Percentiles rank a stretch among this genome's conserved stretches.
These are phyloP conservation scores for Zanthoxylum bungeanum DNA, from an alignment of 345 rosid species.

Conservation along the genomic window DNA sequence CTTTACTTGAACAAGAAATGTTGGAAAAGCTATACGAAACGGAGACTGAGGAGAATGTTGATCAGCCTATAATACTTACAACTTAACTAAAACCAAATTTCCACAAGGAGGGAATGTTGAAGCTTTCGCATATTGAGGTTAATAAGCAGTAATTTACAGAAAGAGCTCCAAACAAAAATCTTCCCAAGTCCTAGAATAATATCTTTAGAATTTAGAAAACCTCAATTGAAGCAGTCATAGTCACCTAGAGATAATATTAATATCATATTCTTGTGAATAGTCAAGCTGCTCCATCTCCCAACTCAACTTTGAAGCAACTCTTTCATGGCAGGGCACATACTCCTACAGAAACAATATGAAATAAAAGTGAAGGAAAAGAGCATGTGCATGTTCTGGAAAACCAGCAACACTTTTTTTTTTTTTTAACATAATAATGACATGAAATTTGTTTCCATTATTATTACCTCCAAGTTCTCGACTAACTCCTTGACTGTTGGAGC, in stretches of 20 bases:
- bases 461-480: slow-evolving; percentile 90
- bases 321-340: slow-evolving; percentile 84
- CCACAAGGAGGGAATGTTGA: slow-evolving; percentile 18
- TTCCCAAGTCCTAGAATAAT: slow-evolving; percentile 16
- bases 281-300: slow-evolving; percentile 88
- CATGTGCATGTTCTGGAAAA: not conserved
- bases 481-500: slow-evolving; percentile 88
- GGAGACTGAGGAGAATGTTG: slow-evolving; percentile 22
- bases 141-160: slow-evolving; percentile 49
- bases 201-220: not conserved
- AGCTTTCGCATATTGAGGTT: slow-evolving; percentile 31
- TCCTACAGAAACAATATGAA: slow-evolving; percentile 46
- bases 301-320: slow-evolving; percentile 72
- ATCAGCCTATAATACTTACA: slow-evolving; percentile 36
- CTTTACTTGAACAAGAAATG: too few relatives aligned
- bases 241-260: slow-evolving; percentile 48
- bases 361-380: not conserved
- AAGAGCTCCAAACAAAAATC: slow-evolving; percentile 25
- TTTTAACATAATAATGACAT: not conserved
- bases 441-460: not conserved
- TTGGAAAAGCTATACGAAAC: too few relatives aligned
- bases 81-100: slow-evolving; percentile 19
- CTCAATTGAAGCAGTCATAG: not conserved
- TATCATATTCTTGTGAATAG: slow-evolving; percentile 49
- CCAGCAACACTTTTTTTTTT: not conserved